Evolutionary conservation across 805 yeast species (phyloP), one percentile per base, ranked within the genome.

Genomic region (Blastobotrys peoriensis): DNA sequence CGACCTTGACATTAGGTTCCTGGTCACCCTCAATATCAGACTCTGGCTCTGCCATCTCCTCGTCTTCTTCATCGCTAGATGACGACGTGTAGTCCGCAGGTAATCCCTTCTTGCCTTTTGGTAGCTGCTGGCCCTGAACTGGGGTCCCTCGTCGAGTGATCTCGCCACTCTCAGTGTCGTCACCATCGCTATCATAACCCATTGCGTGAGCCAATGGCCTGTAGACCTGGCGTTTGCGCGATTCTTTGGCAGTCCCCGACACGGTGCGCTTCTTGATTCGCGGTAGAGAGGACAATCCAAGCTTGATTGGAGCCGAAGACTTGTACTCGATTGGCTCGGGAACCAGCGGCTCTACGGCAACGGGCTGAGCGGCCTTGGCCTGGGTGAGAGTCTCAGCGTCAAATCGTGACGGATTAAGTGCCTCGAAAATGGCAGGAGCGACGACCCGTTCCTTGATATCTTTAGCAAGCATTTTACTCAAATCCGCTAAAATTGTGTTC

Each of bases 371-470:
- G 36, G 43, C 40, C 33, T 30, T 28, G 21, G 13, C 40, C 28
- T 33, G 33, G 21, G n/a, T 16, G 36, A 19, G 5, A 21, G 38
- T 22, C 39, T 34, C 22, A 15, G 43, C 41, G 23, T 22, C 30
- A 27, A 51, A 55, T 15, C 56, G 40, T 5, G 44, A 75, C 33
- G 79, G 80, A 45, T 76, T 73, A 51, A 87, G 67, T 16, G 74
- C 63, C 23, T 80, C 80, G 43, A 83, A 68, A 15, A 87, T 75
- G 1, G 73, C 69, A 0, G 93, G 86, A 0, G 84, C 88, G 19
- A 86, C 73, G 3, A 84, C 64, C 48, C 86, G 75, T 55, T 80
- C 91, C 52, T 84, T 70, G 19, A 87, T 75, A 63, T 87, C 95
- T 48, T 82, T 81, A 17, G 78, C 65, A 37, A 87, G 60, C 38